phyloP scores from a whole-genome alignment of 306 rosid species.

The Vigna radiata region DNA sequence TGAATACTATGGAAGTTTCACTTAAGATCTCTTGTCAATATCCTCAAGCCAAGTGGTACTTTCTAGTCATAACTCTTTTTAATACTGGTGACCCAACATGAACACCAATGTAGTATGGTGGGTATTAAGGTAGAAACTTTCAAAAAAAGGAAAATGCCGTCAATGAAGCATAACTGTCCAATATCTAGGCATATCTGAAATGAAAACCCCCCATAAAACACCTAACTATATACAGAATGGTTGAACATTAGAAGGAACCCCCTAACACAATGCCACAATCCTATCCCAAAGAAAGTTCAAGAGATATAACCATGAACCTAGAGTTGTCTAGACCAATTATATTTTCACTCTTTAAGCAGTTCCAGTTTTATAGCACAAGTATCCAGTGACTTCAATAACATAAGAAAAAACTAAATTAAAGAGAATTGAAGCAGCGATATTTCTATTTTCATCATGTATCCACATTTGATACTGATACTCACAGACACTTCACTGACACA shows the following conservation, averaged over 20 bases:
- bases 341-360: no score
- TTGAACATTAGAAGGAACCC: not conserved
- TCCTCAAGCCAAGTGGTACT: not conserved
- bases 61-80: conserved; percentile 1
- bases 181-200: conserved; percentile 19
- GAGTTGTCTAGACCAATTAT: not conserved
- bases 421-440: no score
- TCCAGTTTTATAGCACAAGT: no score
- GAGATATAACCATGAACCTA: not conserved
- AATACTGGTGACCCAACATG: conserved; percentile 13
- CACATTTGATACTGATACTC: no score
- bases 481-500: not conserved
- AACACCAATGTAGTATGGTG: not conserved
- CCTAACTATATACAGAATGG: conserved; percentile 1
- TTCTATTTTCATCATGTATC: no score
- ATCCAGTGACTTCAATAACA: no score
- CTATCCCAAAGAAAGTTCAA: conserved; percentile 25
- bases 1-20: conserved; percentile 12
- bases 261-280: conserved; percentile 16
- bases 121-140: conserved; percentile 7
- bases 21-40: conserved; percentile 25
- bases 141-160: conserved; percentile 2
- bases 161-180: conserved; percentile 18
- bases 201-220: conserved; percentile 14
- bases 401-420: no score